Evolutionary conservation across 352 stramenopile species (phyloP), one percentile per base, ranked within the genome.

Genomic region (Globisporangium carolinianum): DNA sequence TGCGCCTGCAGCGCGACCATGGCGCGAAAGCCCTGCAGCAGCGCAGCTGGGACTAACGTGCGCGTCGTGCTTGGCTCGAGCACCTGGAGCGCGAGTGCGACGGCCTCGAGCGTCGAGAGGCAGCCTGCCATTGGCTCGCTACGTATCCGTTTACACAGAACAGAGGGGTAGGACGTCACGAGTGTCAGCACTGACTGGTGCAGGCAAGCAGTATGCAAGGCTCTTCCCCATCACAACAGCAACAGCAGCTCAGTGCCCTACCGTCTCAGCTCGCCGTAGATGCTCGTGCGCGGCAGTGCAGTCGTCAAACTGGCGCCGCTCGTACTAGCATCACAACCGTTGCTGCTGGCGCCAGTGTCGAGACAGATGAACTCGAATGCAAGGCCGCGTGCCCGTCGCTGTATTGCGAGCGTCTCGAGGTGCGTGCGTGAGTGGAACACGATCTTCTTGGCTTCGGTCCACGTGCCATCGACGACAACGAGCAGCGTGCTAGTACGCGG

Each of bases 381-480:
- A 8, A 58, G 61, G n/a, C 65, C 67, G 17, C 68, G 37, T 3
- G 45, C 36, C 5, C 62, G 63, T 55, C 65, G 74, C 14, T 62
- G 46, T 12, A 36, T 37, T 6, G 72, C 70, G 35, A 82, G 58
- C 11, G 56, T 45, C n/a, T 70, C 58, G 63, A 78, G 83, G 41
- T 75, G 69, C n/a, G 7, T 15, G 10, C 65, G 60, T 54, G 76
- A 85, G 48, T 73, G 62, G 59, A 76, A 70, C 39, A 83, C 70
- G 38, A 92, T 83, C 61, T 87, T 85, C 72, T 91, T 93, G 58
- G 83, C 83, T 53, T 93, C 76, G 12, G 74, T 85, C 83, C 83
- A 93, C 51, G 83, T 93, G 50, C 83, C 83, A 45, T 93, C 83
- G 24, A 93, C 67, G 53, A 79, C 83, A 0, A 93, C 61, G 1